Evolutionary conservation across 2,329 filamentous ascomycete species (phyloP).

Genomic region (Aspergillus ustus): DNA sequence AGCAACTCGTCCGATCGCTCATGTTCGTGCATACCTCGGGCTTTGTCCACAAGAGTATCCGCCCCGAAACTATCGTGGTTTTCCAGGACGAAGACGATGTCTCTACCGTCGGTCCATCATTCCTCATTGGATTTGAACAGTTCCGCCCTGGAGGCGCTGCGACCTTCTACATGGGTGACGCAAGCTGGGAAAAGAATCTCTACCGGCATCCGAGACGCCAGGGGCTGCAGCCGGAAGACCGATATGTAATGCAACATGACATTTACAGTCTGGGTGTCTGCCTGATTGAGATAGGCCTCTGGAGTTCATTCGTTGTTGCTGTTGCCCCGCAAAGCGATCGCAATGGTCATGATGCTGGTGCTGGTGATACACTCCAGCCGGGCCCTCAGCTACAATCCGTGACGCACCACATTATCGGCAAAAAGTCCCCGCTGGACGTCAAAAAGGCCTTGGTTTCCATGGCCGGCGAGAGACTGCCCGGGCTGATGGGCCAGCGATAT

Average conservation of each 20-base stretch:
- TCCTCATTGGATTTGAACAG: slow-evolving; percentile 53
- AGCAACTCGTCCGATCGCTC: slow-evolving; percentile 33
- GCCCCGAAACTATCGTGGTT: slow-evolving; percentile 39
- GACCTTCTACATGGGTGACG: slow-evolving; percentile 44
- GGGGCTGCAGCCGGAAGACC: slow-evolving; percentile 42
- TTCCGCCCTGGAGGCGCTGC: slow-evolving; percentile 42
- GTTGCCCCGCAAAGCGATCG: neutral
- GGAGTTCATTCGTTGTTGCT: slow-evolving; percentile 7
- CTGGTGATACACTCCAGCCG: no score
- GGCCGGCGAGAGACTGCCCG: neutral
- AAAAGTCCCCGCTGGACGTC: neutral
- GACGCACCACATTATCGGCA: no score
- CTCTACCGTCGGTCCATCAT: slow-evolving; percentile 31
- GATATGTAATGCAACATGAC: slow-evolving; percentile 59
- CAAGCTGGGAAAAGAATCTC: slow-evolving; percentile 50
- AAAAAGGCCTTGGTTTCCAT: neutral
- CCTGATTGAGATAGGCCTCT: slow-evolving; percentile 57
- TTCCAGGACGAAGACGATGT: slow-evolving; percentile 23
- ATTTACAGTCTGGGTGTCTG: slow-evolving; percentile 61
- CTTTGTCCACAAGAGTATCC: slow-evolving; percentile 44
- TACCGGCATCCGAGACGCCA: slow-evolving; percentile 58
- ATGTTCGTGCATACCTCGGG: slow-evolving; percentile 32
- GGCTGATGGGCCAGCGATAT: slow-evolving; percentile 3
- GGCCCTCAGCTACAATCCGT: no score
- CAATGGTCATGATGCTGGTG: no score